Percentiles rank a stretch among this genome's conserved stretches.
Conservation (phyloP, 2,329 filamentous ascomycete species). For the Microdochium trichocladiopsis region DNA sequence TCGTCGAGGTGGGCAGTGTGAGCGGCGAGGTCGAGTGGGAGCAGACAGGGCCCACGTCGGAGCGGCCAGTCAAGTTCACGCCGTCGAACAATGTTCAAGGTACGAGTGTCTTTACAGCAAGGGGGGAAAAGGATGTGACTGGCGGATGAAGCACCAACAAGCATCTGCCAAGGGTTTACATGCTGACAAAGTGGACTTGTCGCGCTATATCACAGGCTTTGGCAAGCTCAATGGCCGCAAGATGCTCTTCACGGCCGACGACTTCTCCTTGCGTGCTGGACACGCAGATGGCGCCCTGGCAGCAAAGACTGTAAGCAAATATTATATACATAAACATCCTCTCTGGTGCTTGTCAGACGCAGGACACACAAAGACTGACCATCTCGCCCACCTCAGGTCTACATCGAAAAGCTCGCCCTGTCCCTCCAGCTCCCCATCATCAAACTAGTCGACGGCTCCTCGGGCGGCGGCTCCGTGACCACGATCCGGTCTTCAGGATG, state of each 20-base stretch:
- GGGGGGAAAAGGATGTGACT: background rate
- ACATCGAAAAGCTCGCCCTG: slow-evolving; percentile 55
- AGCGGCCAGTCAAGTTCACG: slow-evolving; percentile 42
- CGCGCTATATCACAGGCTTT: slow-evolving; percentile 15
- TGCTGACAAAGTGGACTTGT: background rate
- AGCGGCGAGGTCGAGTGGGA: slow-evolving; percentile 54
- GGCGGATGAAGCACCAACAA: no score
- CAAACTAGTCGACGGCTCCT: slow-evolving; percentile 58
- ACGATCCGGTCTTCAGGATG: slow-evolving; percentile 47
- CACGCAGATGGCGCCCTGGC: slow-evolving; percentile 54
- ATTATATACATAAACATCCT: background rate
- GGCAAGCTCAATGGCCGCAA: slow-evolving; percentile 44
- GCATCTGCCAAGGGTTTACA: no score
- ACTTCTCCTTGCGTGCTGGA: slow-evolving; percentile 55
- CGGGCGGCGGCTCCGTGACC: slow-evolving; percentile 55
- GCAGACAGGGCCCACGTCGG: slow-evolving; percentile 39
- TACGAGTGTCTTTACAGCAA: background rate
- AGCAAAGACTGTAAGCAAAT: slow-evolving; percentile 37
- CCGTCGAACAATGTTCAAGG: slow-evolving; percentile 60
- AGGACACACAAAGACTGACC: background rate
- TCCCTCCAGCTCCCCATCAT: slow-evolving; percentile 50
- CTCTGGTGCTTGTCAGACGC: background rate
- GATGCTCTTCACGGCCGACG: slow-evolving; percentile 55
- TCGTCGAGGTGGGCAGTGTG: slow-evolving; percentile 53
- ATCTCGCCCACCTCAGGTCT: slow-evolving; percentile 21